Percentiles rank a stretch among this genome's conserved stretches.
Evolutionary conservation across 306 rosid genomes (phyloP).

Genomic region (Cercis canadensis): DNA sequence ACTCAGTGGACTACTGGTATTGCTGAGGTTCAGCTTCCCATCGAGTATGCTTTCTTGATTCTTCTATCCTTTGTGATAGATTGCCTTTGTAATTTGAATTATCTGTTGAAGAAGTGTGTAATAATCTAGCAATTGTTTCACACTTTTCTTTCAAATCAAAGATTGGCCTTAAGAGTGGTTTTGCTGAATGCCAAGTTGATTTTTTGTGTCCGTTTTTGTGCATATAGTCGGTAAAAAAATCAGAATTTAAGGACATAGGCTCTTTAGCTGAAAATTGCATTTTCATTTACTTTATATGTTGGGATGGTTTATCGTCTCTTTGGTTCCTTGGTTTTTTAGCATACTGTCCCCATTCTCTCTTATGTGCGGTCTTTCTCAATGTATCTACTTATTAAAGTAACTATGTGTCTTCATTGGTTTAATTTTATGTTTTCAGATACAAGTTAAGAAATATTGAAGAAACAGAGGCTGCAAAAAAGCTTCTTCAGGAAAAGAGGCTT

Average conservation of each 20-base stretch:
- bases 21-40: constrained; percentile 98
- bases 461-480: constrained; percentile 96
- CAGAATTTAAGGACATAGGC: not conserved
- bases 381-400: not conserved
- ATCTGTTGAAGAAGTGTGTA: constrained; percentile 12
- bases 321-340: constrained; percentile 9
- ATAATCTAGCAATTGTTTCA: not conserved
- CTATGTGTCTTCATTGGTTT: constrained; percentile 27
- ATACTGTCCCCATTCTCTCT: not conserved
- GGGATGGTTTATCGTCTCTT: constrained; percentile 15
- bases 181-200: constrained; percentile 18
- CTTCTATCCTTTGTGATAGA: constrained; percentile 8
- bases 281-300: constrained; percentile 2
- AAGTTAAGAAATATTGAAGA: constrained; percentile 94
- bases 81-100: constrained; percentile 19
- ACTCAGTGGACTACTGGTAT: constrained; percentile 99
- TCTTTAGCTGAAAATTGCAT: constrained; percentile 4
- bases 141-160: constrained; percentile 7
- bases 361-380: not conserved
- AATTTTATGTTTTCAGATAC: constrained; percentile 58
- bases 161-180: not conserved
- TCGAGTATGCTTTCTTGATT: constrained; percentile 83
- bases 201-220: not conserved
- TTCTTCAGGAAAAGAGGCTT: constrained; percentile 93
- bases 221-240: constrained; percentile 17